A percentile compares a stretch with the other conserved stretches of the same genome.
Conservation (phyloP, 495 filamentous ascomycete genomes). For the Aeminium ludgeri region DNA sequence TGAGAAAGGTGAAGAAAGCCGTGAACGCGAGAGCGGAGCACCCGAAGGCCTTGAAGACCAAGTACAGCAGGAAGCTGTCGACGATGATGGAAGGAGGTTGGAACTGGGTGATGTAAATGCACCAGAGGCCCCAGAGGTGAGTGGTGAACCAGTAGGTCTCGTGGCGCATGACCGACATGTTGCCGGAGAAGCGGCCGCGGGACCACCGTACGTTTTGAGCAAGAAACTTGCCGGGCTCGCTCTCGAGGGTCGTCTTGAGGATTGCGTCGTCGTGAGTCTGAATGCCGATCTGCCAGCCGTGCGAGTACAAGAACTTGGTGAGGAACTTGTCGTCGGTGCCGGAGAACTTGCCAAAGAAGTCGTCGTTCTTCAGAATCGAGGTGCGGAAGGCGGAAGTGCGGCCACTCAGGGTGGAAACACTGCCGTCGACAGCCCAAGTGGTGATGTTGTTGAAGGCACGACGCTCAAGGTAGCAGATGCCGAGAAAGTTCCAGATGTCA, state of each 20-base stretch:
- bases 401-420: slow-evolving; percentile 14
- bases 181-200: slow-evolving; percentile 67
- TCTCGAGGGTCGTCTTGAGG: slow-evolving; percentile 60
- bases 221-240: slow-evolving; percentile 54
- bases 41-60: slow-evolving; percentile 32
- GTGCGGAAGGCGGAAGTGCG: slow-evolving; percentile 14
- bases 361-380: slow-evolving; percentile 11
- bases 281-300: slow-evolving; percentile 60
- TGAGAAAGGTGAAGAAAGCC: slow-evolving; percentile 40
- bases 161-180: slow-evolving; percentile 56
- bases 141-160: slow-evolving; percentile 51
- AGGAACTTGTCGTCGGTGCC: slow-evolving; percentile 77
- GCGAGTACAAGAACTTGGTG: slow-evolving; percentile 60
- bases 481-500: slow-evolving; percentile 19
- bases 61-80: slow-evolving; percentile 43
- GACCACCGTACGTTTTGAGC: slow-evolving; percentile 71
- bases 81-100: slow-evolving; percentile 50
- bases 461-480: slow-evolving; percentile 15
- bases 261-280: slow-evolving; percentile 60
- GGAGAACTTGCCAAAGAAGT: slow-evolving; percentile 37
- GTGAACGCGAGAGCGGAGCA: slow-evolving; percentile 21
- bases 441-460: slow-evolving; percentile 13
- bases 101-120: slow-evolving; percentile 56
- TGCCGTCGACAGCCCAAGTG: slow-evolving; percentile 17
- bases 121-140: slow-evolving; percentile 57